Base-by-base conservation (phyloP, 1,139 yeast genomes). In the Hemisphaericaspora xylofermentans region DNA sequence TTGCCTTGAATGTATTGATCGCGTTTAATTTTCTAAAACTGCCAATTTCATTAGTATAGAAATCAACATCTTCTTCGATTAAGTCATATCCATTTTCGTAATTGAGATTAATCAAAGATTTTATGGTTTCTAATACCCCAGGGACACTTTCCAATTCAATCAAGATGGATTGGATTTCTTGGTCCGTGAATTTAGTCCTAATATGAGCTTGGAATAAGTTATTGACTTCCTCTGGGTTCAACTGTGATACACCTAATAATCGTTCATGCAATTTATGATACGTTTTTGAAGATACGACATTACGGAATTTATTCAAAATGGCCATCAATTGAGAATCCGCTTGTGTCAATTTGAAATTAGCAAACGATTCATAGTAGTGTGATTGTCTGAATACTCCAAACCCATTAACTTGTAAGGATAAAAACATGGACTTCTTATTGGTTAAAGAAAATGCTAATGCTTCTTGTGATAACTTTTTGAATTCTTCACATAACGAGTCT, bases 401-500 rank as follows among this genome's bases (percentile, higher is more conserved):
- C 0, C 73, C 73, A 50, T 69, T 66, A 1, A 64, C 61, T 46
- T 68, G 68, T 14, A 64, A 50, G 1, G 60, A 36, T 14, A 59
- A 43, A 5, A 57, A 38, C 4, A 47, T 37, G 7, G 44, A 39
- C 4, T 50, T 36, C 10, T 40, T 47, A 6, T 42, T 36, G 10
- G 41, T 40, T 12, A 60, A 41, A 1, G 57, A 39, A 33, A 61
- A 42, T 2, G 53, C 40, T 29, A 64, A 48, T 3, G 82, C 72
- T 53, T 86, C 93, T 44, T 74, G 73, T 30, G 80, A 69, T 39
- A 73, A 71, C 40, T 75, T 80, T 45, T 73, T 75, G 43, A 85
- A 71, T 52, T 88, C 95, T 43, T 76, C 80, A 56, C 91, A 83
- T 27, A 84, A 63, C 3, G 83, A 69, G 43, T 77, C 78, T 42